phyloP scores from a whole-genome alignment of 2,329 filamentous ascomycete species.

The Fusarium hainanense region DNA sequence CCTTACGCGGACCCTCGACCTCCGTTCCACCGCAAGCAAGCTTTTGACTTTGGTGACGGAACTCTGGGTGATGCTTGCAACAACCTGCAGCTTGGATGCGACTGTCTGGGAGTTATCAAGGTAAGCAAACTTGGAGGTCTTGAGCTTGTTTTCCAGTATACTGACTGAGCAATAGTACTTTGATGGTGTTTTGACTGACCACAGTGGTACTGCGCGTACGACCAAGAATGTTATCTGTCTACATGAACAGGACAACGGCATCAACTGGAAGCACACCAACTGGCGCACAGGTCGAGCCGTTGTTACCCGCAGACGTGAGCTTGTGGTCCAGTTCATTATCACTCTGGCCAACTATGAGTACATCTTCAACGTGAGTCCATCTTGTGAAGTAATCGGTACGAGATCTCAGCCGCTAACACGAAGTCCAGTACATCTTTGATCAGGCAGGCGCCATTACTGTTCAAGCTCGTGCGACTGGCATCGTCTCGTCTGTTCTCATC shows the following conservation, averaged over 20 bases:
- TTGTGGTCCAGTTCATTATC: slow-evolving; percentile 76
- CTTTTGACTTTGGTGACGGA: slow-evolving; percentile 77
- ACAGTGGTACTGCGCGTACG: slow-evolving; percentile 51
- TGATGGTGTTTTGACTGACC: slow-evolving; percentile 49
- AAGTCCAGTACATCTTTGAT: slow-evolving; percentile 62
- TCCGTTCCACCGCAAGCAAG: slow-evolving; percentile 73
- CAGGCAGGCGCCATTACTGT: slow-evolving; percentile 70
- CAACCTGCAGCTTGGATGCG: slow-evolving; percentile 73
- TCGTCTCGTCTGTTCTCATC: slow-evolving; percentile 70
- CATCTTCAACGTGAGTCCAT: slow-evolving; percentile 52
- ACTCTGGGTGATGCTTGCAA: slow-evolving; percentile 74
- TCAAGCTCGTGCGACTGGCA: slow-evolving; percentile 74
- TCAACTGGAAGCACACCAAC: slow-evolving; percentile 78
- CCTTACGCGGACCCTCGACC: slow-evolving; percentile 73
- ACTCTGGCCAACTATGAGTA: slow-evolving; percentile 79
- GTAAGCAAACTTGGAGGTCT: neutral
- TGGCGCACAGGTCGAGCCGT: slow-evolving; percentile 70
- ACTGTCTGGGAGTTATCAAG: slow-evolving; percentile 73
- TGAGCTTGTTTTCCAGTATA: neutral
- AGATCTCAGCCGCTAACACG: neutral
- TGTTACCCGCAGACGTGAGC: slow-evolving; percentile 68
- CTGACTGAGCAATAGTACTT: slow-evolving; percentile 46
- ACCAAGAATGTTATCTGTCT: slow-evolving; percentile 70
- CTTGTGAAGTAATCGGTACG: rapidly evolving
- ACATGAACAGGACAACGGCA: slow-evolving; percentile 77